A percentile compares a stretch with the other conserved stretches of the same genome.
Conservation (phyloP, 768 basidiomycete species). For the Russula abietina region DNA sequence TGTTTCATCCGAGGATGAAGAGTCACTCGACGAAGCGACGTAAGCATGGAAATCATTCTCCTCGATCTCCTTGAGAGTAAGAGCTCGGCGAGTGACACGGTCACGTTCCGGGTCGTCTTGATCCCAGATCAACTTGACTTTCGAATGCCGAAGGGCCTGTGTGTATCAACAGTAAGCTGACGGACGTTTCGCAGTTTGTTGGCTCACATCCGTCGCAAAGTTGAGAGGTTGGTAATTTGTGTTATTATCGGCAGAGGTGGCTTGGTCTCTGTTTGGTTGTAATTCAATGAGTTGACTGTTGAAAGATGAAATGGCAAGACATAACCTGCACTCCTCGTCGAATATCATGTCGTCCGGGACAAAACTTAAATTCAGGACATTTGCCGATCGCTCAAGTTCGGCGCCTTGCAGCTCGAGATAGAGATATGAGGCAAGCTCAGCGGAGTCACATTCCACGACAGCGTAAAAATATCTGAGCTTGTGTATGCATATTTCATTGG, state of each 20-base stretch:
- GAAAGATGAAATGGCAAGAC: neutral
- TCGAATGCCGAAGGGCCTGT: conserved; percentile 96
- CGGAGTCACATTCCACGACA: conserved; percentile 79
- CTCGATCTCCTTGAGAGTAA: conserved; percentile 83
- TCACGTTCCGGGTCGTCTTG: conserved; percentile 89
- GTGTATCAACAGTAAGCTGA: neutral
- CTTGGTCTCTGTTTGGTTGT: conserved; percentile 63
- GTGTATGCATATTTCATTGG: conserved; percentile 3
- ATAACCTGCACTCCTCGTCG: conserved; percentile 66
- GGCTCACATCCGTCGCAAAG: conserved; percentile 85
- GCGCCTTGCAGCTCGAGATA: conserved; percentile 87
- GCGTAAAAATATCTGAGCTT: conserved; percentile 85
- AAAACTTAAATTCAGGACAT: conserved; percentile 91
- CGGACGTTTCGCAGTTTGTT: neutral
- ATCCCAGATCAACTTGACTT: conserved; percentile 98
- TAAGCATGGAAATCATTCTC: conserved; percentile 77
- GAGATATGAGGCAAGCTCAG: conserved; percentile 70
- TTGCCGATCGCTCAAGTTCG: conserved; percentile 94
- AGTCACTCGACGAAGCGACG: conserved; percentile 42
- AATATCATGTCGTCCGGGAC: conserved; percentile 88
- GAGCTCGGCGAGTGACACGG: conserved; percentile 67
- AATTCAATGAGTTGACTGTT: conserved; percentile 4
- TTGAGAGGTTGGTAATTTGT: conserved; percentile 69
- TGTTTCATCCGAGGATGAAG: conserved; percentile 44
- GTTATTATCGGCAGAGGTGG: conserved; percentile 51